These are phyloP conservation scores for Alloascoidea hylecoeti DNA, from an alignment of 805 yeast species.

Conservation along the genomic window DNA sequence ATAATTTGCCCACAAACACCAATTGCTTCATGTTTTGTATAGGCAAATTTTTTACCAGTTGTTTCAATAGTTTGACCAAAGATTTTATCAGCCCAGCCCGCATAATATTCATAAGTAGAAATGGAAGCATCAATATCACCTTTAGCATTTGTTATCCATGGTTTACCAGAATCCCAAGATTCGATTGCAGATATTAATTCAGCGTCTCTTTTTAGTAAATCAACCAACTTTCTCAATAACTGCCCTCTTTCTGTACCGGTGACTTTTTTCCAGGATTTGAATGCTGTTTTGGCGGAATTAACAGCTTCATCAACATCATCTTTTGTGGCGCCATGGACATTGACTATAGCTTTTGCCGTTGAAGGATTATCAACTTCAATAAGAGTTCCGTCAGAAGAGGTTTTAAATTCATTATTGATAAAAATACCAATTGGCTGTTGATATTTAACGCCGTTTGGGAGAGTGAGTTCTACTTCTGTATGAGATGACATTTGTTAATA, in stretches of 20 bases:
- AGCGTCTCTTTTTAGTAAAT: conserved; percentile 30
- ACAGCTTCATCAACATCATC: conserved; percentile 32
- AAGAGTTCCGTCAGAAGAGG: conserved; percentile 17
- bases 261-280: conserved; percentile 29
- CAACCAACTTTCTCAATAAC: conserved; percentile 32
- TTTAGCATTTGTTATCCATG: conserved; percentile 27
- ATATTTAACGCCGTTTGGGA: conserved; percentile 32
- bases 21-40: conserved; percentile 50
- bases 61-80: conserved; percentile 23
- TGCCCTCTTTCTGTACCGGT: conserved; percentile 21
- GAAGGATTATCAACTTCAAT: conserved; percentile 28
- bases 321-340: conserved; percentile 25
- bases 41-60: conserved; percentile 25
- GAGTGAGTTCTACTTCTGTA: conserved; percentile 20
- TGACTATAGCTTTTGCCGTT: conserved; percentile 25
- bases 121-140: conserved; percentile 34
- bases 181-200: conserved; percentile 37
- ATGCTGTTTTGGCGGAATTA: conserved; percentile 27
- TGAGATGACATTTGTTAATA: too few species aligned
- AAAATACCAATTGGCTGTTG: conserved; percentile 40
- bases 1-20: conserved; percentile 78
- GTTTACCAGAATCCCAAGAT: conserved; percentile 43
- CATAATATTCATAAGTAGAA: conserved; percentile 34
- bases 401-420: conserved; percentile 32
- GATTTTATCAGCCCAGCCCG: conserved; percentile 50